A percentile compares a stretch with the other conserved stretches of the same genome.
These are phyloP conservation scores for Sphaerosporella brunnea DNA, from an alignment of 495 filamentous ascomycete genomes.

Conservation along the genomic window DNA sequence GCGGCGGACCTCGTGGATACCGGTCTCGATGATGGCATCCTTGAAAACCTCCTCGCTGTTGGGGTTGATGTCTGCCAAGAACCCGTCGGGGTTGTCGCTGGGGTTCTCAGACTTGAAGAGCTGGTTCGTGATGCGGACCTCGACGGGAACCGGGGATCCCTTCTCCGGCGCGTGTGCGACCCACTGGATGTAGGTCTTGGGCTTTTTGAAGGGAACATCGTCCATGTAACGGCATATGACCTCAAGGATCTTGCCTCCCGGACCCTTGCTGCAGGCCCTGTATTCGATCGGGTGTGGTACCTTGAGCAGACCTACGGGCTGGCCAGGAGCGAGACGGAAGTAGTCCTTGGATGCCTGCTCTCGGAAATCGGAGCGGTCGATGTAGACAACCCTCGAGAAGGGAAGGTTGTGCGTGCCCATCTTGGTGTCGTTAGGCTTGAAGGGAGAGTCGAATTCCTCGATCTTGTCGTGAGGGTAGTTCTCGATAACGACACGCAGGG, in stretches of 20 bases:
- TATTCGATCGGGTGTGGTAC: constrained; percentile 69
- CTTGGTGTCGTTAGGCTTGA: constrained; percentile 53
- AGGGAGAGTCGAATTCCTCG: constrained; percentile 47
- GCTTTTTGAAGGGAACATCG: constrained; percentile 47
- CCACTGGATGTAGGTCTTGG: constrained; percentile 89
- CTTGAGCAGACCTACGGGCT: constrained; percentile 73
- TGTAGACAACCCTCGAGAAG: constrained; percentile 75
- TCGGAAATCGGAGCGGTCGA: constrained; percentile 83
- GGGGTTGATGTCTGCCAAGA: constrained; percentile 68
- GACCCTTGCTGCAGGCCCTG: constrained; percentile 54
- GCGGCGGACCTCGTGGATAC: constrained; percentile 58
- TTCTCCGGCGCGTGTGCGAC: constrained; percentile 43
- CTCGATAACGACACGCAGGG: constrained; percentile 53
- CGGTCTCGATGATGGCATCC: constrained; percentile 66
- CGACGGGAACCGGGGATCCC: constrained; percentile 50
- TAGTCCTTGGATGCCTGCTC: constrained; percentile 69
- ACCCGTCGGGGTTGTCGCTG: constrained; percentile 47
- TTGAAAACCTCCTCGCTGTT: constrained; percentile 61
- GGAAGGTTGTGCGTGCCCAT: constrained; percentile 46
- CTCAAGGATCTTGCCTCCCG: constrained; percentile 49
- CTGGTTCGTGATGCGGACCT: constrained; percentile 61
- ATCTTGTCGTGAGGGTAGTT: constrained; percentile 51
- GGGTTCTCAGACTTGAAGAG: constrained; percentile 28
- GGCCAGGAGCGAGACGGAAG: constrained; percentile 84
- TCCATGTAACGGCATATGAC: constrained; percentile 43